A percentile compares a stretch with the other conserved stretches of the same genome.
These are phyloP conservation scores for Colletotrichum caudatum DNA, from an alignment of 2,329 filamentous ascomycete genomes.

Conservation along the genomic window DNA sequence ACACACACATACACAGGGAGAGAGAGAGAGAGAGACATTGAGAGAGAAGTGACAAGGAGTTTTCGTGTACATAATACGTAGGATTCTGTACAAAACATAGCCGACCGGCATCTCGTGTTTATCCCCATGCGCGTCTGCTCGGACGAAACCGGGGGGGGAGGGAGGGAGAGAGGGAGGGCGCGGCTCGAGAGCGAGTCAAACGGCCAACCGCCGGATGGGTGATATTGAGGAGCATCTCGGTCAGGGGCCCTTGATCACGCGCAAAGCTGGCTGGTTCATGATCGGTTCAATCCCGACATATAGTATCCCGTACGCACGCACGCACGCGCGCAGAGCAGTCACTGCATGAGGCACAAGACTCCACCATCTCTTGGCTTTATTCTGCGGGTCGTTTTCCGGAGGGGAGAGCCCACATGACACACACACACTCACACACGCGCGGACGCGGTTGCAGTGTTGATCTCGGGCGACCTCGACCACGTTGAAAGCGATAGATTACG, in stretches of 20 bases:
- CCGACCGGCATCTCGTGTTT: neutral
- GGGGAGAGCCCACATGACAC: neutral
- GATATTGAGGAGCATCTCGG: constrained; percentile 12
- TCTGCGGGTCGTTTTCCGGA: constrained; percentile 9
- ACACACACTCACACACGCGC: neutral
- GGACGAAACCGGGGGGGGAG: neutral
- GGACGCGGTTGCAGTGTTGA: constrained; percentile 1
- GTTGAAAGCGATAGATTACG: no score
- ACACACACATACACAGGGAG: no score
- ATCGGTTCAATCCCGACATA: constrained; percentile 9
- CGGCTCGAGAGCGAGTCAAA: neutral
- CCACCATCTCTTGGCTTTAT: constrained; percentile 25
- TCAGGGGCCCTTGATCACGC: neutral
- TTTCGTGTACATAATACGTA: constrained; percentile 41
- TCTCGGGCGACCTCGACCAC: neutral
- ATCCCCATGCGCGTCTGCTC: neutral
- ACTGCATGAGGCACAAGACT: neutral
- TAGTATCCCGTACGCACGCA: no score
- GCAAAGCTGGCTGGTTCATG: neutral
- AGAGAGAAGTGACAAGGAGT: neutral
- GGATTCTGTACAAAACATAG: constrained; percentile 27
- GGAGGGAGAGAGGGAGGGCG: no score
- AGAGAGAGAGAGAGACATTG: no score
- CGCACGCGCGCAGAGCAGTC: neutral
- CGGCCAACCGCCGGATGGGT: constrained; percentile 7